A percentile compares a stretch with the other conserved stretches of the same genome.
These are phyloP conservation scores for Sclerotinia sclerotiorum DNA, from an alignment of 2,329 filamentous ascomycete species.

Conservation along the genomic window DNA sequence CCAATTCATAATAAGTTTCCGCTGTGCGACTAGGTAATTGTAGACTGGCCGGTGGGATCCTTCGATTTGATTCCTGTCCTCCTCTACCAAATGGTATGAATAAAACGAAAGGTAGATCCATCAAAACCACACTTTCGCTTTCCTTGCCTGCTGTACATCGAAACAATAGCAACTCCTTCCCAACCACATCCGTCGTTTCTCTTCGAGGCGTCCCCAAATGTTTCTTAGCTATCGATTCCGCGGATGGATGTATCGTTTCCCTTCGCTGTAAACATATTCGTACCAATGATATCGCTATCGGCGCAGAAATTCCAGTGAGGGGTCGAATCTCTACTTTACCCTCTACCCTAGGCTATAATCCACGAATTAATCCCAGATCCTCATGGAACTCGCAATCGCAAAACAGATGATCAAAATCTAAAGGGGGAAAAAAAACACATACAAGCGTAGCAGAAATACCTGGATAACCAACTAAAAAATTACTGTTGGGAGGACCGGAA, in stretches of 20 bases:
- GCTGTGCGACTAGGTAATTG: slow-evolving; percentile 90
- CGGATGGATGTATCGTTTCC: slow-evolving; percentile 94
- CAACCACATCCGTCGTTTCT: slow-evolving; percentile 88
- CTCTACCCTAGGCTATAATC: slow-evolving; percentile 84
- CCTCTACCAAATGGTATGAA: slow-evolving; percentile 95
- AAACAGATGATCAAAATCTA: slow-evolving; percentile 24
- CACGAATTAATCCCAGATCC: slow-evolving; percentile 17
- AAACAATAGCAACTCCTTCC: slow-evolving; percentile 92
- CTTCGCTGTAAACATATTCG: slow-evolving; percentile 90
- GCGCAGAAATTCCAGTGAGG: slow-evolving; percentile 78
- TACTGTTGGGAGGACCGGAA: slow-evolving; percentile 94
- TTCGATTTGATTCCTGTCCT: slow-evolving; percentile 82
- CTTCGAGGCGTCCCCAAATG: slow-evolving; percentile 86
- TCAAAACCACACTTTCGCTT: slow-evolving; percentile 83
- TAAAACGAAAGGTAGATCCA: slow-evolving; percentile 96
- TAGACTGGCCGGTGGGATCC: slow-evolving; percentile 88
- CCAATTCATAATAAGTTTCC: slow-evolving; percentile 95
- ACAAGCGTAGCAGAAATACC: slow-evolving; percentile 97
- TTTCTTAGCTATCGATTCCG: slow-evolving; percentile 90
- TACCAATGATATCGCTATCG: slow-evolving; percentile 87
- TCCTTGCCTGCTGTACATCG: slow-evolving; percentile 81
- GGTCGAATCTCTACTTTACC: slow-evolving; percentile 97
- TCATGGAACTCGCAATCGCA: slow-evolving; percentile 27
- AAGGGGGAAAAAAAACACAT: slow-evolving; percentile 46
- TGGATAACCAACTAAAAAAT: slow-evolving; percentile 94